Base-by-base conservation (phyloP, 306 rosid species). In the Albizia julibrissin region DNA sequence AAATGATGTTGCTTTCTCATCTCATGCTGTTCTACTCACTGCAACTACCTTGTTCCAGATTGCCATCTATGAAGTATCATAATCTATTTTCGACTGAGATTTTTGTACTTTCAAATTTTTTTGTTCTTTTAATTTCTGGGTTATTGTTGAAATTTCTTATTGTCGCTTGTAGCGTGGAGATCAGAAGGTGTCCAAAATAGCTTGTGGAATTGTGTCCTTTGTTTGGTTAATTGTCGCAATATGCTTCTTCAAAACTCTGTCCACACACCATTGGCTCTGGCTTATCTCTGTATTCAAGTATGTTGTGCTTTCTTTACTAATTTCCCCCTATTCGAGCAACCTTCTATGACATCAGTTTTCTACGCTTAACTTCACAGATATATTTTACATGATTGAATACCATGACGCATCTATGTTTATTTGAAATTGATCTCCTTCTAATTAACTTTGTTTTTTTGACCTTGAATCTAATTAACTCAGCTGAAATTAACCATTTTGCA, bases 1-100 rank as follows among this genome's bases (percentile, higher is more conserved):
- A 76, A 95, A 93, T 69, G 99, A 95, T 84, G 98, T 95, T 26
- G 98, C 98, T 73, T 95, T 95, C 82, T 93, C 99, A 52, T 21
- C 21, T 54, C 97, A 95, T 74, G 99, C 99, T 61, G 99, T 95
- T 85, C 66, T 95, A 11, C 70, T 95, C 46, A 92, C 98, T 3
- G 90, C 90, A 79, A 31, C 93, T 68, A 86, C 90, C 72, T 84
- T 95, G 82, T 80, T 89, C 76, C 99, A 95, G 82, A 90, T 93
- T 74, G 87, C 87, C 66, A 86, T 92, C 39, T 95, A 95, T 79
- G 98, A 95, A 19, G 98, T 91, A 5, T 58, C 64, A n/a, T 58
- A 58, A 8, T 24, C 77, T 52, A 1, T 64, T 64, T 29, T 29
- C 33, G 8, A 13, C 31, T 14, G n/a, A 64, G 4, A 19, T 64